Percentiles rank a stretch among this genome's conserved stretches.
Evolutionary conservation across 2,329 filamentous ascomycete genomes (phyloP).

Genomic region (Paraphoma sp.): DNA sequence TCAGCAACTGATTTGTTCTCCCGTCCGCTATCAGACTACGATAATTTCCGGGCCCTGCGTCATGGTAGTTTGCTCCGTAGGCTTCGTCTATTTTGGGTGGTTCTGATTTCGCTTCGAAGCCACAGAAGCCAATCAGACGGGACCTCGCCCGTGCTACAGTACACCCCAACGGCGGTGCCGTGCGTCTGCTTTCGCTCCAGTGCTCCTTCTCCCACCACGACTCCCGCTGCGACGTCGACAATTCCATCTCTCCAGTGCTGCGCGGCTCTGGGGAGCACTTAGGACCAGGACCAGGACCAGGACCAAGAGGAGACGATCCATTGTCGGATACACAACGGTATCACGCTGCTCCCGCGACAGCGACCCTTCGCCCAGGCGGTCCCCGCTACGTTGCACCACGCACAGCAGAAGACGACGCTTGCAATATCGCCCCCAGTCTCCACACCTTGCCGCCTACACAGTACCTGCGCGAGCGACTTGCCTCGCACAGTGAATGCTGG

Average conservation of each 20-base stretch:
- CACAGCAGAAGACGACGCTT: constrained; percentile 8
- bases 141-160: constrained; percentile 5
- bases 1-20: neutral
- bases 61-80: neutral
- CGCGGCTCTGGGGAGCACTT: constrained; percentile 14
- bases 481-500: constrained; percentile 39
- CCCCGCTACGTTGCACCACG: constrained; percentile 31
- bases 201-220: constrained; percentile 25
- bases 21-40: neutral
- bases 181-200: constrained; percentile 7
- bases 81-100: neutral
- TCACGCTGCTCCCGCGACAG: constrained; percentile 17
- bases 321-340: constrained; percentile 10
- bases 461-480: constrained; percentile 11
- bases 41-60: neutral
- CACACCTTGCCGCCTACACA: constrained; percentile 18
- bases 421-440: neutral
- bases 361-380: constrained; percentile 10
- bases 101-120: constrained; percentile 18
- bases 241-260: constrained; percentile 19
- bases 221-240: constrained; percentile 42
- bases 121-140: constrained; percentile 18
- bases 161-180: constrained; percentile 6
- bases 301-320: neutral
- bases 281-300: neutral